Evolutionary conservation across 1,139 yeast species (phyloP), one percentile per base, ranked within the genome.

Genomic region (Suhomyces anneliseae): DNA sequence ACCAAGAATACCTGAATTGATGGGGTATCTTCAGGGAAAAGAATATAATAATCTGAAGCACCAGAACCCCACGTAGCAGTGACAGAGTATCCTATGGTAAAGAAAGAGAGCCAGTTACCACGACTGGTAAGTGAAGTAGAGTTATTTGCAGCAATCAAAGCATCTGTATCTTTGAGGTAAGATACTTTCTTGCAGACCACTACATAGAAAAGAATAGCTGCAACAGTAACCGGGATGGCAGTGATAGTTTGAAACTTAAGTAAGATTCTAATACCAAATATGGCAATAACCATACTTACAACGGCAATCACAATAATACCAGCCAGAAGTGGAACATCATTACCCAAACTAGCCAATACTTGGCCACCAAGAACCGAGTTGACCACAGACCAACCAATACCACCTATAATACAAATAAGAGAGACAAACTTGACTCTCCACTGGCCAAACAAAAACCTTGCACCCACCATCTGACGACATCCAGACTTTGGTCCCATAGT

Each of bases 401-500:
- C 69, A n/a, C 75, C 74, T 36, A 70, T 57, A 26, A 70, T 65
- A 47, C 71, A 63, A 26, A 70, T 57, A 6, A 71, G 38, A 6
- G 72, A 65, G 4, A 70, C 69, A 29, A 69, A 54, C 51, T 66
- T 66, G 12, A 70, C 71, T 2, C 69, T 70, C 75, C 75, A 71
- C 50, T 61, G 61, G 3, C 76, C 77, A 53, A 71, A 71, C 15
- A 71, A 58, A 47, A 69, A 68, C 44, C 74, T 55, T 8, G 76
- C 74, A 40, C 70, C 64, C 1, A 70, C 75, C 64, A 71, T 70
- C 52, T 72, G 77, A 41, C 77, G 60, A 47, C 74, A 70, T 0
- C 77, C 77, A 1, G 75, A 70, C 46, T 62, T 58, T 9, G 75
- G 70, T 1, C 76, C 76, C 74, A 70, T 68, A 6, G 66, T 61